Evolutionary conservation across 257 asterid genomes (phyloP), one percentile per base, ranked within the genome.

Genomic region (Penstemon davidsonii): DNA sequence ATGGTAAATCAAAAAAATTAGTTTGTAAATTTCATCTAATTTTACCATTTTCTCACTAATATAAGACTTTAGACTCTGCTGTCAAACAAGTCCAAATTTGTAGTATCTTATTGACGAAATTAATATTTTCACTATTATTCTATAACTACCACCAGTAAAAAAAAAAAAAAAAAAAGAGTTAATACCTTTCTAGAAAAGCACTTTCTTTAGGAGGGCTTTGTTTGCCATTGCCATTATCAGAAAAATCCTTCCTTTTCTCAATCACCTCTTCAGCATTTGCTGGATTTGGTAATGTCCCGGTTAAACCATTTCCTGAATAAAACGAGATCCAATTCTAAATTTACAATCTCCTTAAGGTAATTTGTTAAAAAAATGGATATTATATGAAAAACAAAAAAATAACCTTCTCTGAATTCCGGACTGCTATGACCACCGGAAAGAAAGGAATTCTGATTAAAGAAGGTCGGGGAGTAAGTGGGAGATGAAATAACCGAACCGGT

Each of bases 111-210:
- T 25, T 25, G 33, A 25, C 33, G 2, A 25, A 25, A 25, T 25
- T 25, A 25, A 25, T 25, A 25, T 25, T 25, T 25, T 25, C 33
- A 25, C 33, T 25, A 25, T 25, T 25, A 25, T 25, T 25, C 2
- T 1, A 25, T 25, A 25, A 25, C 33, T 25, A 2, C 33, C 33
- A 25, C 33, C 33, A 25, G 33, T 1, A 25, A 2, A 25, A 25
- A 1, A 2, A 1, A 25, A 25, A 25, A 25, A 25, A 2, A 55
- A 3, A 53, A 55, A 64, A 60, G 52, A 37, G 13, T 6, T 25
- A 25, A 52, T 73, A 85, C 91, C 87, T 81, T 81, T 83, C 87
- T 52, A 75, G 86, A 11, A 75, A 69, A 63, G 71, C 84, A 67
- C 55, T 75, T 70, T 74, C 84, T 60, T 80, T 75, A 7, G 67